A percentile compares a stretch with the other conserved stretches of the same genome.
Evolutionary conservation across 164 flowering plant species (phyloP).

Genomic region (Macadamia integrifolia): DNA sequence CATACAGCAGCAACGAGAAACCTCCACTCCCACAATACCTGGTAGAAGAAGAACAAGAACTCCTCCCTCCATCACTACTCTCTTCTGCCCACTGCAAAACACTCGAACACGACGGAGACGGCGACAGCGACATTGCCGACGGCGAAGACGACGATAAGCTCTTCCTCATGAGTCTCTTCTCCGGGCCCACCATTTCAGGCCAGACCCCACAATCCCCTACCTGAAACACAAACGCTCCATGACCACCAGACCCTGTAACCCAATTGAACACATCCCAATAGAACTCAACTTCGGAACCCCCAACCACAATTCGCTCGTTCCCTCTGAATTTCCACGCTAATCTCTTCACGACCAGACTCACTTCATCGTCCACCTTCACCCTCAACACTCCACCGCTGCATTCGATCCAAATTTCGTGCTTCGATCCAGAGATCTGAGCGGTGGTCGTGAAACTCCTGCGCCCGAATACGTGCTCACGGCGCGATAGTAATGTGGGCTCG

Average conservation of each 20-base stretch:
- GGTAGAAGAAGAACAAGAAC: slow-evolving; percentile 52
- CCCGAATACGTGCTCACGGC: slow-evolving; percentile 75
- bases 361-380: slow-evolving; percentile 51
- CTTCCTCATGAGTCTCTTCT: slow-evolving; percentile 65
- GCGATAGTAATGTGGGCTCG: slow-evolving; percentile 37
- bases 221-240: slow-evolving; percentile 63
- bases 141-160: slow-evolving; percentile 25
- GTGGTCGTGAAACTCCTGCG: slow-evolving; percentile 37
- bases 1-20: slow-evolving; percentile 58
- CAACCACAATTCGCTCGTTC: slow-evolving; percentile 47
- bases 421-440: slow-evolving; percentile 43
- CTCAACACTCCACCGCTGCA: slow-evolving; percentile 41
- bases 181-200: slow-evolving; percentile 66
- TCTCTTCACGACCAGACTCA: slow-evolving; percentile 44
- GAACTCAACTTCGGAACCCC: slow-evolving; percentile 49
- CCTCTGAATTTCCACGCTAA: slow-evolving; percentile 78
- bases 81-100: slow-evolving; percentile 80
- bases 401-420: slow-evolving; percentile 52
- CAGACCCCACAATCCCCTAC: slow-evolving; percentile 62
- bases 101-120: slow-evolving; percentile 53
- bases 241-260: slow-evolving; percentile 32
- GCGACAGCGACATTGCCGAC: slow-evolving; percentile 16
- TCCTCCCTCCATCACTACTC: slow-evolving; percentile 60
- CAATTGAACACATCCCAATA: slow-evolving; percentile 79
- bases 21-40: slow-evolving; percentile 44